Evolutionary conservation across 78 protist genomes (phyloP).

Genomic region (Dictyostelium brefeldianum): DNA sequence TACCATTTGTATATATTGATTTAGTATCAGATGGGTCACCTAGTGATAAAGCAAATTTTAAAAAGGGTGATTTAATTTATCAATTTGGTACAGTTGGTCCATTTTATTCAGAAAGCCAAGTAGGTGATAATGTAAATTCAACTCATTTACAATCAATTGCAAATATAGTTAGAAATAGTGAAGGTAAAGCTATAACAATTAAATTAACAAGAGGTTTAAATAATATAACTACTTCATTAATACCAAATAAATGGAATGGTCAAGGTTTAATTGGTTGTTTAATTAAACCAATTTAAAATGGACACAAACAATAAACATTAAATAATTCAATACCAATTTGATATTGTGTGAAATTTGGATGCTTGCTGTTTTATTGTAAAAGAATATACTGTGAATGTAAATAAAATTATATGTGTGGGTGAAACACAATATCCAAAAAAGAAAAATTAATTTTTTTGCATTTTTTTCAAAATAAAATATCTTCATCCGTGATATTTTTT

Average conservation of each 20-base stretch:
- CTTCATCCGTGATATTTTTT: too few relatives aligned
- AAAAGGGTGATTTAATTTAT: constrained; percentile 37
- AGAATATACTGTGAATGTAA: too few relatives aligned
- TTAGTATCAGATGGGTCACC: constrained; percentile 71
- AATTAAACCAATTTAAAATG: constrained; percentile 20
- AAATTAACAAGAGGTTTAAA: constrained; percentile 24
- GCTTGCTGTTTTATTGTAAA: too few relatives aligned
- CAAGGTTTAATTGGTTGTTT: constrained; percentile 71
- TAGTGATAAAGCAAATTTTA: constrained; percentile 27
- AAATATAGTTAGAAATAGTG: constrained; percentile 47
- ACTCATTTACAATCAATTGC: constrained; percentile 54
- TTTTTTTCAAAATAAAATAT: too few relatives aligned
- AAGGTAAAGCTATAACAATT: constrained; percentile 18
- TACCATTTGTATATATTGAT: constrained; percentile 72
- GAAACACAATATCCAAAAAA: too few relatives aligned
- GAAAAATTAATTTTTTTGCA: too few relatives aligned
- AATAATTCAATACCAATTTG: too few relatives aligned
- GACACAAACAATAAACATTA: too few relatives aligned
- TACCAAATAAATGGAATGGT: constrained; percentile 69
- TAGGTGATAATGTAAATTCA: neutral
- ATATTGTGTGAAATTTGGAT: too few relatives aligned
- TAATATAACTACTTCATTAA: constrained; percentile 2
- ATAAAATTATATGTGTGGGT: too few relatives aligned
- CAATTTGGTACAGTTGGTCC: constrained; percentile 76
- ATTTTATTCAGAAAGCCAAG: neutral